Conservation (phyloP, 2,329 filamentous ascomycete species). For the Penicillium psychrosexuale region DNA sequence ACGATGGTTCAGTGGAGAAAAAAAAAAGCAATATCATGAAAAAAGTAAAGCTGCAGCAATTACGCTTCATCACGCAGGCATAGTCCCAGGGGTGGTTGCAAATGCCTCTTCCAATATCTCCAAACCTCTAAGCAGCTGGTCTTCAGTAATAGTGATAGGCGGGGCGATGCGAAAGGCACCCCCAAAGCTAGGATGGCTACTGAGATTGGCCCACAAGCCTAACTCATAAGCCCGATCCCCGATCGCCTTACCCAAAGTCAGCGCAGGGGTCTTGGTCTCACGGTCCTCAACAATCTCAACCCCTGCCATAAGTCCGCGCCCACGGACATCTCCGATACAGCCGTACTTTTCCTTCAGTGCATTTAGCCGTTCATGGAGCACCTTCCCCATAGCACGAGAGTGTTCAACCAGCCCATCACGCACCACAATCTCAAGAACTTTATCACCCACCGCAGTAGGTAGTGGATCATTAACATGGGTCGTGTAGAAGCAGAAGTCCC, state of each 20-base stretch:
- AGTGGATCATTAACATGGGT: slow-evolving; percentile 63
- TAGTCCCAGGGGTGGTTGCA: slow-evolving; percentile 5
- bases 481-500: slow-evolving; percentile 57
- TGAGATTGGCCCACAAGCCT: slow-evolving; percentile 58
- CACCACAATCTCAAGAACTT: slow-evolving; percentile 60
- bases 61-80: background rate
- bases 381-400: slow-evolving; percentile 45
- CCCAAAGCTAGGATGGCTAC: slow-evolving; percentile 53
- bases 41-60: background rate
- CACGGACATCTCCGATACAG: slow-evolving; percentile 62
- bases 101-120: slow-evolving; percentile 58
- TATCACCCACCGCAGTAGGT: slow-evolving; percentile 58
- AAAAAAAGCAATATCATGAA: background rate
- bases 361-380: slow-evolving; percentile 50
- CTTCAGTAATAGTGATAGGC: slow-evolving; percentile 55
- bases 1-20: background rate
- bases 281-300: slow-evolving; percentile 57
- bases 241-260: slow-evolving; percentile 50
- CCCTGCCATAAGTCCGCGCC: slow-evolving; percentile 57
- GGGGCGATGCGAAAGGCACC: slow-evolving; percentile 60
- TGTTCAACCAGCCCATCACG: slow-evolving; percentile 53
- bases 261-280: slow-evolving; percentile 47
- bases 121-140: slow-evolving; percentile 52
- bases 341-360: slow-evolving; percentile 50
- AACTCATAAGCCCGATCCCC: slow-evolving; percentile 50